Base-by-base conservation (phyloP, 257 asterid species). In the Anisodus tanguticus region DNA sequence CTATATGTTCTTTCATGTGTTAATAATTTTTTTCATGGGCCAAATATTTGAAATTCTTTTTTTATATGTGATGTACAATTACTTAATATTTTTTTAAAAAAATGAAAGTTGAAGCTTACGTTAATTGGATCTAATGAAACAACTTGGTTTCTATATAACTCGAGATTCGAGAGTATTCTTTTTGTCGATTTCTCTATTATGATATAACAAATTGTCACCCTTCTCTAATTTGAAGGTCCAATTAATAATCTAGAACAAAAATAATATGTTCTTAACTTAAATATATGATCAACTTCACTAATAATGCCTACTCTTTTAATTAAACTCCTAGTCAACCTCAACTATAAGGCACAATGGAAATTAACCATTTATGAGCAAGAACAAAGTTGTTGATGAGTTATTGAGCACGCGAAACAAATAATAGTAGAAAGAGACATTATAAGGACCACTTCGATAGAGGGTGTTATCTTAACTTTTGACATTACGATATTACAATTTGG, bases 351-450 rank as follows among this genome's bases (percentile, higher is more conserved):
- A 72, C 3, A 72, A 72, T 67, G 76, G 51, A 22, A 67, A 37
- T 15, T 67, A 45, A 41, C 55, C 35, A 16, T 16, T 70, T 41
- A 22, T 39, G 54, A 70, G 16, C 62, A n/a, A 59, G 66, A 17
- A 58, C 77, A 69, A 69, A 69, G 76, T 68, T 68, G 76, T 68
- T 68, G 49, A 68, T 13, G 19, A 68, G 26, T 5, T 51, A 51
- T 41, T 62, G 6, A 62, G 70, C 41, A 15, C 7, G 8, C 19
- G 3, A 63, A 63, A 63, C 8, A 63, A 71, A n/a, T 43, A 45
- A 15, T 57, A 57, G 63, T 16, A 5, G 35, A 31, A 31, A 16
- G 8, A 57, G 57, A 71, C 37, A 71, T 31, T 31, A 31, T 10
- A 35, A 35, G 79, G 79, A 71, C 58, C 79, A 71, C 79, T 43